Conservation (phyloP, 2,329 filamentous ascomycete species). For the Stemphylium lycopersici region DNA sequence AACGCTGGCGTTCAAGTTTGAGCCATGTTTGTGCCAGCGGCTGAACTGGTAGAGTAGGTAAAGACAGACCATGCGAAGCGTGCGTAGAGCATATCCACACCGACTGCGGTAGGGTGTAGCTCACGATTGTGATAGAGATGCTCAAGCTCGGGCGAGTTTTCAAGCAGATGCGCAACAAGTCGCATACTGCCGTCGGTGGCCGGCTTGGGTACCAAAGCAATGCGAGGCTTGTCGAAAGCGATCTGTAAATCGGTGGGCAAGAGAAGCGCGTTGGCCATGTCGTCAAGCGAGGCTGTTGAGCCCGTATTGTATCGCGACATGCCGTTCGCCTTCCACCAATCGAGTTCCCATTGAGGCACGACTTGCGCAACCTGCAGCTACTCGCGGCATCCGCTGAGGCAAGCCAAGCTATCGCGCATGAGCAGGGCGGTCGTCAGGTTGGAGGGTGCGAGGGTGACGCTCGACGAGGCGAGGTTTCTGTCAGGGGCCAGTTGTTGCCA, state of each 20-base stretch:
- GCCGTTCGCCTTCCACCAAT: conserved; percentile 12
- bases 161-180: conserved; percentile 6
- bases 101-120: conserved; percentile 8
- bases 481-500: conserved; percentile 6
- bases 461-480: neutral
- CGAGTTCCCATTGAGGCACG: conserved; percentile 10
- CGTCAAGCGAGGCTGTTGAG: conserved; percentile 5
- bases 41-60: conserved; percentile 9
- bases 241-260: conserved; percentile 23
- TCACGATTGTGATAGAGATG: conserved; percentile 16
- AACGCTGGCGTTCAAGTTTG: conserved; percentile 8
- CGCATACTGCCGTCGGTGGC: conserved; percentile 2
- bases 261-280: conserved; percentile 12
- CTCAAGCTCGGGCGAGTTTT: conserved; percentile 7
- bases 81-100: conserved; percentile 14
- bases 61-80: conserved; percentile 17
- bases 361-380: conserved; percentile 11
- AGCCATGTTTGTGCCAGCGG: conserved; percentile 10
- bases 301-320: conserved; percentile 13
- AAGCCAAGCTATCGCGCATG: conserved; percentile 10
- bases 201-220: conserved; percentile 24
- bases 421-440: conserved; percentile 9
- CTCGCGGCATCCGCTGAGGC: conserved; percentile 10
- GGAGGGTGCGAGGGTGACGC: neutral
- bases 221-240: conserved; percentile 19